A percentile compares a stretch with the other conserved stretches of the same genome.
phyloP scores from a whole-genome alignment of 2,329 filamentous ascomycete species.

The Penicillium sp. region DNA sequence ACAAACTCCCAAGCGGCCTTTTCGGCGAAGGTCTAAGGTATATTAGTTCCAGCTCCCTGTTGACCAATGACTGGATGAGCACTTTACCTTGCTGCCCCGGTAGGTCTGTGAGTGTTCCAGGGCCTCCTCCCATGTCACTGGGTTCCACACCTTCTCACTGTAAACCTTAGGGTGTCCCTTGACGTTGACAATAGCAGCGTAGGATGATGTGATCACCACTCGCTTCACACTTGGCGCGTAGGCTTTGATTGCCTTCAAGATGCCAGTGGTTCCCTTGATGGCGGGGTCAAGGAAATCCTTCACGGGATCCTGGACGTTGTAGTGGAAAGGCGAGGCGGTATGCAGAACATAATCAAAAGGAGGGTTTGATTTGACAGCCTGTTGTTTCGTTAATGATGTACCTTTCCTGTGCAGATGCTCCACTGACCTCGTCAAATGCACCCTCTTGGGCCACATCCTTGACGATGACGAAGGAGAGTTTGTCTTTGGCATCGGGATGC shows the following conservation, averaged over 20 bases:
- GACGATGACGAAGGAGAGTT: slow-evolving; percentile 68
- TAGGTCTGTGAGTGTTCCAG: slow-evolving; percentile 42
- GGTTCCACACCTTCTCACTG: slow-evolving; percentile 47
- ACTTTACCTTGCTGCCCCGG: slow-evolving; percentile 55
- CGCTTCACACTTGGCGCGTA: slow-evolving; percentile 68
- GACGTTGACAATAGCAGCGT: slow-evolving; percentile 64
- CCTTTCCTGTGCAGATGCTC: background rate
- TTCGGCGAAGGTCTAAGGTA: slow-evolving; percentile 59
- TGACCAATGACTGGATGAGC: background rate
- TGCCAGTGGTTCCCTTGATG: slow-evolving; percentile 64
- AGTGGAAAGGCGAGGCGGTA: slow-evolving; percentile 73
- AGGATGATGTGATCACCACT: slow-evolving; percentile 71
- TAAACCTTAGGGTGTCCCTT: slow-evolving; percentile 38
- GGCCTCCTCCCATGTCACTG: slow-evolving; percentile 46
- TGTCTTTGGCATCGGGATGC: slow-evolving; percentile 55
- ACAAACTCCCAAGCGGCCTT: slow-evolving; percentile 68
- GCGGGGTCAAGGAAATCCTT: slow-evolving; percentile 63
- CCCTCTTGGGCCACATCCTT: slow-evolving; percentile 69
- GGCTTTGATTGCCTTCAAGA: slow-evolving; percentile 63
- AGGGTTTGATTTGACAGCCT: slow-evolving; percentile 60
- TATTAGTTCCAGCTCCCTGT: slow-evolving; percentile 9
- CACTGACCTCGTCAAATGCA: slow-evolving; percentile 64
- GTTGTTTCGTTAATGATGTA: slow-evolving; percentile 9
- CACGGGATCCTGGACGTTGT: slow-evolving; percentile 70
- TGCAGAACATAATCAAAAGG: slow-evolving; percentile 74